phyloP scores from a whole-genome alignment of 176 grass and related monocot species.

The Pharus latifolius region DNA sequence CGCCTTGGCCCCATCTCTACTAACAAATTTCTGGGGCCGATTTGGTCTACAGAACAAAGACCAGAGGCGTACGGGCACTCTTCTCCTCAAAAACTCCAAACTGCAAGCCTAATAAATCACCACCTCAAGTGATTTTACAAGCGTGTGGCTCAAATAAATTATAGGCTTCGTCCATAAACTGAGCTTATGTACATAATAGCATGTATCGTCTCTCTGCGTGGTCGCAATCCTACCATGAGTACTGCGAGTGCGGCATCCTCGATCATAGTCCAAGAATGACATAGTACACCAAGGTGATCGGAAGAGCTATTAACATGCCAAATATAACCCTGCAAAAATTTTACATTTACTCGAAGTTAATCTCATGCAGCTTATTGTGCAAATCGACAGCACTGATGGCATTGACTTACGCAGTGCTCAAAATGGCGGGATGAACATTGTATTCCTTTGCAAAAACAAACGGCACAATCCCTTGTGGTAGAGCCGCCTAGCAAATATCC shows the following conservation, averaged over 20 bases:
- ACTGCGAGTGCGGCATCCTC: background rate
- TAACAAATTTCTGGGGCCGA: no score
- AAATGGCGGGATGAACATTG: constrained; percentile 71
- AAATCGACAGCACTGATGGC: background rate
- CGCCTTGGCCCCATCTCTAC: background rate
- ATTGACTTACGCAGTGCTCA: constrained; percentile 71
- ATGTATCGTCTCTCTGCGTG: background rate
- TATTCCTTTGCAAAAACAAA: constrained; percentile 98
- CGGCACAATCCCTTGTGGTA: constrained; percentile 94
- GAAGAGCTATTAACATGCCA: constrained; percentile 88
- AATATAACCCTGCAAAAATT: constrained; percentile 72
- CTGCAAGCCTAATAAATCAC: background rate
- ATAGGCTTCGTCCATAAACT: constrained; percentile 4
- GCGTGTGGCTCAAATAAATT: constrained; percentile 14
- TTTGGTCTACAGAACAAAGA: no score
- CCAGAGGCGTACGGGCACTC: background rate
- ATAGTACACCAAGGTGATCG: constrained; percentile 76
- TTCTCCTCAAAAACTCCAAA: background rate
- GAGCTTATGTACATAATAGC: background rate
- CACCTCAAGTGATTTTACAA: background rate
- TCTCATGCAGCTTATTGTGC: background rate
- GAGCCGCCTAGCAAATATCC: constrained; percentile 54
- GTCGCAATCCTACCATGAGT: background rate
- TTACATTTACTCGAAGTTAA: background rate
- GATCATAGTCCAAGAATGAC: constrained; percentile 56